Evolutionary conservation across 345 rosid genomes (phyloP).

Genomic region (Mercurialis annua): DNA sequence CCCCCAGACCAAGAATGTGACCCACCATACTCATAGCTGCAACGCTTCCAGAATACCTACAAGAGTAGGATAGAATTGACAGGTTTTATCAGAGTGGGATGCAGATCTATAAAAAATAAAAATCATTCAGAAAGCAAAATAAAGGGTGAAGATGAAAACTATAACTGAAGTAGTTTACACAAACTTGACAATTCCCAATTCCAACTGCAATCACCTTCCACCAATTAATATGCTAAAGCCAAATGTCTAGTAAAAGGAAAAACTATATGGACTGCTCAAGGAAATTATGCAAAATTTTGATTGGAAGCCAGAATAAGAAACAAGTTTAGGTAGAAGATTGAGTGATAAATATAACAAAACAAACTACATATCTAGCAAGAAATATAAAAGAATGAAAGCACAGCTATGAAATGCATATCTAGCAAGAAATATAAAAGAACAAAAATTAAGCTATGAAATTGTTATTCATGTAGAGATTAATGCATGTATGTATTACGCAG

Average conservation of each 20-base stretch:
- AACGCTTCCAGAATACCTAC: slow-evolving; percentile 85
- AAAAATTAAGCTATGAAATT: background rate
- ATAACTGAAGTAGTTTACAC: background rate
- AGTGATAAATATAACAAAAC: background rate
- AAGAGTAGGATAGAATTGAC: slow-evolving; percentile 19
- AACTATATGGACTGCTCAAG: background rate
- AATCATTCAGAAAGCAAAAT: background rate
- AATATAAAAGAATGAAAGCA: background rate
- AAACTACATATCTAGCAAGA: background rate
- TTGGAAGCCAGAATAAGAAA: background rate
- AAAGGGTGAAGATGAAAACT: background rate
- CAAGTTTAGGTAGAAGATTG: background rate
- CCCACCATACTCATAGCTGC: slow-evolving; percentile 99
- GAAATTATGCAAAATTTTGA: background rate
- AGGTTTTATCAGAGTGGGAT: background rate
- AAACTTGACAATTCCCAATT: background rate
- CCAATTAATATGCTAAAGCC: background rate
- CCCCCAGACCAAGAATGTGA: slow-evolving; percentile 87
- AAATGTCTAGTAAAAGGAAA: slow-evolving; percentile 6
- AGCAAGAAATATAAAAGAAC: background rate
- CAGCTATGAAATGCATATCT: background rate
- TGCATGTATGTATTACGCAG: background rate
- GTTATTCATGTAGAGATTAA: background rate
- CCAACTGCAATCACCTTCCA: background rate
- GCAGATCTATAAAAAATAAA: background rate